These are phyloP conservation scores for Plectranthus barbatus DNA, from an alignment of 257 asterid species.

Conservation along the genomic window DNA sequence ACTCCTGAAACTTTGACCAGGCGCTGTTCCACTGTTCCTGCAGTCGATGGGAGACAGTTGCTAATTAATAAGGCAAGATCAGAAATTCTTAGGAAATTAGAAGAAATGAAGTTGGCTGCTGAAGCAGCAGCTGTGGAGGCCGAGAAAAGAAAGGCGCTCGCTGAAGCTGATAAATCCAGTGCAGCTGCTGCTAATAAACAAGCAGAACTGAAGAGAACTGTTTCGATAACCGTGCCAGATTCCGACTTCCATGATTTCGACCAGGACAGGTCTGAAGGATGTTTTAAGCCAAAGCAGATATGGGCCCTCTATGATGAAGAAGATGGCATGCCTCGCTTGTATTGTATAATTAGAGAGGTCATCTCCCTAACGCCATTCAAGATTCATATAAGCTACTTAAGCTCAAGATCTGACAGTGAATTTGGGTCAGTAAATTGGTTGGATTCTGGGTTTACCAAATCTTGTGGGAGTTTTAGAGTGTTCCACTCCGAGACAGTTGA, in stretches of 20 bases:
- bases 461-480: slow-evolving; percentile 88
- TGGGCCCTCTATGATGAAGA: slow-evolving; percentile 98
- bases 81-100: slow-evolving; percentile 53
- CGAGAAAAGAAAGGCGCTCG: slow-evolving; percentile 41
- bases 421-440: slow-evolving; percentile 91
- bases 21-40: slow-evolving; percentile 47
- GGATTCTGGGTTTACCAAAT: slow-evolving; percentile 84
- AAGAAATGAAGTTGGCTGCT: slow-evolving; percentile 48
- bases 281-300: slow-evolving; percentile 87
- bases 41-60: slow-evolving; percentile 61
- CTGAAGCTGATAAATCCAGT: slow-evolving; percentile 29
- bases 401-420: slow-evolving; percentile 76
- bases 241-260: slow-evolving; percentile 96
- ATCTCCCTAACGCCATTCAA: slow-evolving; percentile 78
- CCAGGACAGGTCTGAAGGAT: slow-evolving; percentile 70
- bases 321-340: slow-evolving; percentile 98
- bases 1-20: slow-evolving; percentile 40
- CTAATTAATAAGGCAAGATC: slow-evolving; percentile 62
- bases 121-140: slow-evolving; percentile 55
- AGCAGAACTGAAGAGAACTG: slow-evolving; percentile 46
- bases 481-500: slow-evolving; percentile 76
- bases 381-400: slow-evolving; percentile 77
- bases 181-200: slow-evolving; percentile 28
- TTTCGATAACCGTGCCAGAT: slow-evolving; percentile 77
- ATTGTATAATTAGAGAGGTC: slow-evolving; percentile 82